phyloP scores from a whole-genome alignment of 495 filamentous ascomycete species.

The Hypoxylon fuscum region DNA sequence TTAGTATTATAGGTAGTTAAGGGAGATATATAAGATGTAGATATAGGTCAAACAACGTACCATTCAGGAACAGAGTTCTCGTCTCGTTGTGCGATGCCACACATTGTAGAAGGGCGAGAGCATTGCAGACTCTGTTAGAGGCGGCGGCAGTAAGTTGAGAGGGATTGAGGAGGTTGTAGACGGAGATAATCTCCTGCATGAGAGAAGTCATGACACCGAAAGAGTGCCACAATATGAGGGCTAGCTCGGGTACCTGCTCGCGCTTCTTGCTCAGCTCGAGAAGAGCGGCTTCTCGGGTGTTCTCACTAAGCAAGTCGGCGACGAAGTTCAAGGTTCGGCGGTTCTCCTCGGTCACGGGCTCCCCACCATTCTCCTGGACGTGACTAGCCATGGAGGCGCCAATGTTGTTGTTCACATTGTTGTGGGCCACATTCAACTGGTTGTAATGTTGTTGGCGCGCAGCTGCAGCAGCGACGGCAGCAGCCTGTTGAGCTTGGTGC shows the following conservation, averaged over 20 bases:
- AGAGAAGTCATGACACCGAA: conserved; percentile 99
- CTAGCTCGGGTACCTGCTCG: conserved; percentile 96
- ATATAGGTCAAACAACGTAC: too few relatives aligned
- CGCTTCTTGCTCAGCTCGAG: conserved; percentile 98
- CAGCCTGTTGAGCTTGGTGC: conserved; percentile 69
- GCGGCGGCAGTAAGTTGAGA: conserved; percentile 96
- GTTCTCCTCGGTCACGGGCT: conserved; percentile 84
- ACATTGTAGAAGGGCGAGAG: conserved; percentile 94
- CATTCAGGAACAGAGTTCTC: conserved; percentile 87
- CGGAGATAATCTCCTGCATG: conserved; percentile 98
- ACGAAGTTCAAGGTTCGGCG: conserved; percentile 91
- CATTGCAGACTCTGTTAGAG: conserved; percentile 97
- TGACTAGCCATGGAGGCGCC: conserved; percentile 61
- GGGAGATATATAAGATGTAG: conserved; percentile 25
- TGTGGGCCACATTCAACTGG: conserved; percentile 73
- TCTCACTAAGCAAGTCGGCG: conserved; percentile 87
- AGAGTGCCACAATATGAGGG: conserved; percentile 97
- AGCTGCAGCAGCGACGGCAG: conserved; percentile 60
- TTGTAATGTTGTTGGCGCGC: conserved; percentile 67
- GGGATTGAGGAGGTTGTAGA: conserved; percentile 95
- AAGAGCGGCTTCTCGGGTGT: conserved; percentile 86
- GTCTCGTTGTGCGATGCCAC: conserved; percentile 98
- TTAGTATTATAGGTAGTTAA: conserved; percentile 10
- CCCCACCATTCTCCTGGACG: conserved; percentile 64
- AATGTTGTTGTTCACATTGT: conserved; percentile 46